Evolutionary conservation across 305 asterid genomes (phyloP), one percentile per base, ranked within the genome.

Genomic region (Fraxinus latifolia): DNA sequence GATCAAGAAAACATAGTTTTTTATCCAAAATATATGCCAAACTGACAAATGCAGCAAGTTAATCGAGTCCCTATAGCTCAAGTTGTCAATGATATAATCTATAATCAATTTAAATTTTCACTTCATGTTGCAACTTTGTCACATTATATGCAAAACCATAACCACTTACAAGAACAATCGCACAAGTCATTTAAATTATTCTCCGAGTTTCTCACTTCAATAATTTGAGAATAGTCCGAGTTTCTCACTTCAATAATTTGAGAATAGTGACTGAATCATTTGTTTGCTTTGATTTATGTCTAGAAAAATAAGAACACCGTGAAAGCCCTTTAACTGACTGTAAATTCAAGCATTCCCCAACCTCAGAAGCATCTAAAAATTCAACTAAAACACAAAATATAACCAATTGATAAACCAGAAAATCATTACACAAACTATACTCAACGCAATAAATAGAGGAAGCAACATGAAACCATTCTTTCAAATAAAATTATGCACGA

Each of bases 381-480:
- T 9, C 32, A 62, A 8, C n/a, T 23, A 62, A 62, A 62, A 62
- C 32, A 62, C 0, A 62, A 62, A 21, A 23, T 27, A 62, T 21
- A 23, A 62, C 14, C 8, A 62, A 62, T 53, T n/a, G 32, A 62
- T 62, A 62, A 62, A 62, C 31, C 71, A 62, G 11, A 62, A 62
- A 62, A 19, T 58, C 72, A 39, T 74, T 21, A 25, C 71, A 23
- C 15, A n/a, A 80, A 68, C 55, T 2, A 76, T 78, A 25, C 33
- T 70, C 80, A 86, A 74, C 55, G 50, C 65, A 62, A 65, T 58
- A 71, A 29, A 11, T 73, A 77, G 37, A 65, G 65, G 79, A 78
- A 33, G 8, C 31, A 65, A 79, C 15, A 36, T 15, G 14, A 73
- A 27, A 7, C 68, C 68, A 58, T 19, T 6, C 29, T 62, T 62